Evolutionary conservation across 1,284 basidiomycete species (phyloP).

Genomic region (Golubevia pallescens): DNA sequence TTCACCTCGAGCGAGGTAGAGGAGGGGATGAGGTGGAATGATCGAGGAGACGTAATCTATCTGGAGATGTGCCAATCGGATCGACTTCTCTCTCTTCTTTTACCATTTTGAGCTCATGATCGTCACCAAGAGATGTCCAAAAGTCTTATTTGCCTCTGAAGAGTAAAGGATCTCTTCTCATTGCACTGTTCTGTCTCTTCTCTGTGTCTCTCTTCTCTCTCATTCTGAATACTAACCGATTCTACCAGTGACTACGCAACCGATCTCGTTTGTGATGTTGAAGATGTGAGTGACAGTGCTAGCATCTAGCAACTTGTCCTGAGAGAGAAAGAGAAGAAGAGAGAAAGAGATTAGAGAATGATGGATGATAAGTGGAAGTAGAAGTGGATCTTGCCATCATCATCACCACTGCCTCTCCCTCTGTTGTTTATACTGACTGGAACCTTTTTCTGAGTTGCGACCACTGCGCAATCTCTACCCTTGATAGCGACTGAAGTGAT

Average conservation of each 20-base stretch:
- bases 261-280: constrained; percentile 57
- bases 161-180: background rate
- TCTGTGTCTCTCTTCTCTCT: background rate
- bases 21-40: no score
- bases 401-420: background rate
- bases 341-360: constrained; percentile 1
- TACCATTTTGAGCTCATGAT: no score
- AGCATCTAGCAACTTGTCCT: constrained; percentile 62
- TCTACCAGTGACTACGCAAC: constrained; percentile 62
- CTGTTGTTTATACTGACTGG: constrained; percentile 19
- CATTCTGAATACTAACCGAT: constrained; percentile 18
- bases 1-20: no score
- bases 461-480: constrained; percentile 55
- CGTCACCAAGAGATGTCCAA: no score
- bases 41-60: no score
- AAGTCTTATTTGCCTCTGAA: background rate
- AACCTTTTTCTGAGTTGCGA: constrained; percentile 59
- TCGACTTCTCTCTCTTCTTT: no score
- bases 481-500: constrained; percentile 58
- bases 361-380: background rate
- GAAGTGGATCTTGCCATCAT: background rate
- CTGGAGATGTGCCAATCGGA: no score
- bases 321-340: background rate
- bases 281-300: constrained; percentile 63
- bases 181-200: background rate